Percentiles rank a stretch among this genome's conserved stretches.
Conservation (phyloP, 1,284 basidiomycete species). For the Ganoderma lucidum region DNA sequence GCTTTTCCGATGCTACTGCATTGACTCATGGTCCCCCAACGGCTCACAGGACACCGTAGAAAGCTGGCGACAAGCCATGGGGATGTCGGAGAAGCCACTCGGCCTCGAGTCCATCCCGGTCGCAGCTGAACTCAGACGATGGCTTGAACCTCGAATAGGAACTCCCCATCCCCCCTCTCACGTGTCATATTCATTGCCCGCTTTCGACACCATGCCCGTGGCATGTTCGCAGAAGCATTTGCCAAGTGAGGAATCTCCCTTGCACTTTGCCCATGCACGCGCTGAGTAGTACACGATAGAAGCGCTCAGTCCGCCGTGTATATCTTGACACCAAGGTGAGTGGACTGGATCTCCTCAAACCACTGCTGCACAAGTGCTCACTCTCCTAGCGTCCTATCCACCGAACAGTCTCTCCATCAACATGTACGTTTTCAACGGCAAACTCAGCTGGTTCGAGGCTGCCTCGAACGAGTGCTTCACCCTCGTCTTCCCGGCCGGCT, state of each 20-base stretch:
- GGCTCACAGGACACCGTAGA: not conserved
- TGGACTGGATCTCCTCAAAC: not conserved
- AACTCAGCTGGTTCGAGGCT: not conserved
- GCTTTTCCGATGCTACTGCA: not conserved
- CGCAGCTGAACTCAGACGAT: not conserved
- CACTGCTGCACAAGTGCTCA: not conserved
- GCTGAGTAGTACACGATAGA: not conserved
- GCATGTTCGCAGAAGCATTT: not conserved
- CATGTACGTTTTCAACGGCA: slow-evolving; percentile 9
- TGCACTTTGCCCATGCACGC: not conserved
- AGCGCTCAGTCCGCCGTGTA: not conserved
- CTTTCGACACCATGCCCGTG: not conserved
- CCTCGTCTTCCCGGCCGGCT: slow-evolving; percentile 5
- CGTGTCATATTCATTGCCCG: too few relatives aligned
- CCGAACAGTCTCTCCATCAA: not conserved
- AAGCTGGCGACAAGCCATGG: not conserved
- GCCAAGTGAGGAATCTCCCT: not conserved
- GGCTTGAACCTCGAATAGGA: not conserved
- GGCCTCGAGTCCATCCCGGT: not conserved
- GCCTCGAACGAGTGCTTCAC: slow-evolving; percentile 3
- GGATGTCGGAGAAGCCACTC: not conserved
- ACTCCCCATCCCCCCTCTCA: not conserved
- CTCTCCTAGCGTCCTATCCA: not conserved
- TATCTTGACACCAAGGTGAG: not conserved
- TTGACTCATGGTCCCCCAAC: not conserved